Evolutionary conservation across 345 rosid species (phyloP), one percentile per base, ranked within the genome.

Genomic region (Kernera saxatilis): DNA sequence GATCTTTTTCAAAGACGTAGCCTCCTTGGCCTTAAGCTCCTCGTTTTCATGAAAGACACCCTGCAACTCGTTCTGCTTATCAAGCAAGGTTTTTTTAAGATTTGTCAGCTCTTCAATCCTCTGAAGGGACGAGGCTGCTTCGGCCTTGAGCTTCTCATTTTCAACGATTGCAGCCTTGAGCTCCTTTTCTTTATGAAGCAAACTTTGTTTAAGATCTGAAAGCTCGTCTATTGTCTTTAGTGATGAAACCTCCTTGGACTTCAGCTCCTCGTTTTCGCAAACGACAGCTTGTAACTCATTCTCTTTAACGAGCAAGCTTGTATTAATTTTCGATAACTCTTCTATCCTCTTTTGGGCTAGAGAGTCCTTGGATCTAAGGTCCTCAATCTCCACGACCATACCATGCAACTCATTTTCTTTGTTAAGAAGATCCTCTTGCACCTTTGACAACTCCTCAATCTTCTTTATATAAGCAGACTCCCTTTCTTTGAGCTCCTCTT

Each of bases 201-300:
- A 80, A 39, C 5, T 39, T 29, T 36, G 68, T 26, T 37, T 50
- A 39, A 71, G 32, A 76, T 78, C 78, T 6, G 93, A 81, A 56
- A 90, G 63, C 54, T 90, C 93, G 67, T 88, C 93, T 10, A 82
- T 74, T 72, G 85, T 92, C 75, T 80, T 70, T 9, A 76, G 71
- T 12, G 89, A 82, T 57, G 52, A 73, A 61, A 75, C 83, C 75
- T 53, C 65, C 37, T 53, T 55, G 17, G 77, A 43, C 57, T 65
- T 64, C 52, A 88, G 88, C 79, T 92, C 94, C 76, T 87, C 94
- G 27, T 89, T 88, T 79, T 83, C 81, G 67, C 77, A 80, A 15
- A 91, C 76, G 50, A 86, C 69, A 59, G 85, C 92, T 64, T 88
- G 90, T 8, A 88, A 71, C 40, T 77, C 80, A 75, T 85, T 85